These are phyloP conservation scores for Apiotrichum laibachii DNA, from an alignment of 1,284 basidiomycete genomes.

Conservation along the genomic window DNA sequence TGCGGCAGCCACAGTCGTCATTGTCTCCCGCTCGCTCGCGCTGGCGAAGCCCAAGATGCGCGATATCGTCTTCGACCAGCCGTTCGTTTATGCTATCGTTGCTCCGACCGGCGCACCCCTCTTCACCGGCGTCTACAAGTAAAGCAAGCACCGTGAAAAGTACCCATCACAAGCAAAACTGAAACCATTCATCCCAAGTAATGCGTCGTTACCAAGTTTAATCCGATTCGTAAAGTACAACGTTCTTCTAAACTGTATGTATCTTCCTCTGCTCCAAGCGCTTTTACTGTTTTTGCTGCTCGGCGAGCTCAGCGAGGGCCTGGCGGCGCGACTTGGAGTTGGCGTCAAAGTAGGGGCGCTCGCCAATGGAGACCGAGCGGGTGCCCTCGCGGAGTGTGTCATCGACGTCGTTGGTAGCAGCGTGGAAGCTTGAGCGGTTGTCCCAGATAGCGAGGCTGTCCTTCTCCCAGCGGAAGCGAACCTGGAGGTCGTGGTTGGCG, in stretches of 20 bases:
- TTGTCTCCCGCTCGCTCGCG: not conserved
- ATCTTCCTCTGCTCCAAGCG: too few species aligned
- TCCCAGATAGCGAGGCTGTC: slow-evolving; percentile 46
- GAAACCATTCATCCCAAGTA: too few species aligned
- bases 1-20: not conserved
- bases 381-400: slow-evolving; percentile 56
- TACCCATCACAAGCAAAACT: too few species aligned
- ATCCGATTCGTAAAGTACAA: too few species aligned
- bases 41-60: not conserved
- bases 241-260: too few species aligned
- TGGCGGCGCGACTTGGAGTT: slow-evolving; percentile 22
- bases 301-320: slow-evolving; percentile 2
- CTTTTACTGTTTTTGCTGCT: too few species aligned
- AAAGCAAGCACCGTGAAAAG: too few species aligned
- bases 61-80: not conserved
- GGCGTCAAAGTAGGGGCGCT: slow-evolving; percentile 59
- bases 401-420: slow-evolving; percentile 55
- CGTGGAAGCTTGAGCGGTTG: slow-evolving; percentile 20
- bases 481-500: slow-evolving; percentile 64
- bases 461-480: slow-evolving; percentile 54
- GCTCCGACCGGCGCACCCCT: not conserved
- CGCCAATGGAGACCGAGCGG: slow-evolving; percentile 63
- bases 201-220: too few species aligned
- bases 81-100: not conserved
- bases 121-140: not conserved